Evolutionary conservation across 352 stramenopile species (phyloP).

Genomic region (Phytophthora aleatoria): DNA sequence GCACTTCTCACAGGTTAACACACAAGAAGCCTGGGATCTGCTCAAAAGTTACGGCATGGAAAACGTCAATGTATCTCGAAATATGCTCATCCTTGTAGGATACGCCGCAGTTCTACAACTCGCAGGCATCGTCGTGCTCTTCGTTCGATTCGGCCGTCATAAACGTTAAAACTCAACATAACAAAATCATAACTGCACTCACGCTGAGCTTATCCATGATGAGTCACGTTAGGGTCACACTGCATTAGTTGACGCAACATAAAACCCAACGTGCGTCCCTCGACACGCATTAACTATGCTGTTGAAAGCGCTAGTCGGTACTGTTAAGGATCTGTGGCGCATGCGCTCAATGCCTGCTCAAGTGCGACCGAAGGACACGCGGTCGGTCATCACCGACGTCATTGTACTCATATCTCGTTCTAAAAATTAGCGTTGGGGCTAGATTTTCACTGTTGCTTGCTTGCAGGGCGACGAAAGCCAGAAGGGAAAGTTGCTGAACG

Average conservation of each 20-base stretch:
- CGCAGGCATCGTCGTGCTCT: conserved; percentile 37
- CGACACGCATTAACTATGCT: conserved; percentile 17
- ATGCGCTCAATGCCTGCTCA: conserved; percentile 37
- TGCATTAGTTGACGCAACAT: neutral
- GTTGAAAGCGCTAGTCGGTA: conserved; percentile 35
- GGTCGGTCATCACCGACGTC: conserved; percentile 46
- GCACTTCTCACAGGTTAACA: conserved; percentile 54
- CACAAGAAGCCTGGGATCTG: conserved; percentile 27
- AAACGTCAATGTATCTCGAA: conserved; percentile 49
- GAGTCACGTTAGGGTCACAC: neutral
- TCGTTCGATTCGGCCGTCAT: conserved; percentile 32
- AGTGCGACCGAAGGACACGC: conserved; percentile 43
- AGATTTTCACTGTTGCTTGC: too few species aligned
- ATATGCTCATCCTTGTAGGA: conserved; percentile 60
- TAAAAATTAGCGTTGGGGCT: too few species aligned
- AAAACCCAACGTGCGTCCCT: neutral
- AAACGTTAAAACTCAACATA: neutral
- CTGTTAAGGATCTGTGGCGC: conserved; percentile 40
- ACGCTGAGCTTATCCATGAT: neutral
- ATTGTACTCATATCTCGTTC: conserved; percentile 26
- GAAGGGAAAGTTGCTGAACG: conserved; percentile 35
- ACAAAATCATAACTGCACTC: neutral
- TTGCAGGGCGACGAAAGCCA: conserved; percentile 42
- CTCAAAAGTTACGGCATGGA: conserved; percentile 63
- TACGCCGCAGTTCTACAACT: conserved; percentile 58